Evolutionary conservation across 805 yeast genomes (phyloP).

Genomic region (Tetrapisispora namnaoensis): DNA sequence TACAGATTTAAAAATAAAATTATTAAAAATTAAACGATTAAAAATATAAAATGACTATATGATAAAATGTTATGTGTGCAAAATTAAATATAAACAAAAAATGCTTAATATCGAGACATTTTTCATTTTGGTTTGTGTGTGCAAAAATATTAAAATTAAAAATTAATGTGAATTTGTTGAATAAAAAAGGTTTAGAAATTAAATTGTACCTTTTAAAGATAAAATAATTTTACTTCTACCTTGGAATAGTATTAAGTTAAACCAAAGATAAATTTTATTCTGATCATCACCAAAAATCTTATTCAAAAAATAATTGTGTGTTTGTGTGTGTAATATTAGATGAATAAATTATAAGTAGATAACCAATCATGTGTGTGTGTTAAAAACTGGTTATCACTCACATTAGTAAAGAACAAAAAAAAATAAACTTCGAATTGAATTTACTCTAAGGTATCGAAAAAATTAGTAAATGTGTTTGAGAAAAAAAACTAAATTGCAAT

Average conservation of each 20-base stretch:
- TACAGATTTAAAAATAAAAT: not conserved
- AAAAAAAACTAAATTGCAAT: not conserved
- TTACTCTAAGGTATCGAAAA: not conserved
- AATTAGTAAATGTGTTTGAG: conserved; percentile 1
- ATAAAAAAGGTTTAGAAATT: not conserved
- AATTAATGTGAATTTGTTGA: conserved; percentile 1
- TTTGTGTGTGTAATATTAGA: conserved; percentile 1
- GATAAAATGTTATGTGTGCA: conserved; percentile 5
- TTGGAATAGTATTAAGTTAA: not conserved
- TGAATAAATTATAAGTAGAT: not conserved
- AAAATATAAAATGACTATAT: conserved; percentile 6
- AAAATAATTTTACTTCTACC: not conserved
- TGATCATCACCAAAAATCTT: not conserved
- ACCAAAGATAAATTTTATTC: not conserved
- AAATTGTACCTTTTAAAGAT: not conserved
- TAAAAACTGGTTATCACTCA: not conserved
- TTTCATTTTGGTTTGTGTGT: conserved; percentile 1
- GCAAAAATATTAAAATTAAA: conserved; percentile 1
- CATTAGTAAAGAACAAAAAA: not conserved
- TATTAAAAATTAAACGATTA: conserved; percentile 5
- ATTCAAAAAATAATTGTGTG: not conserved
- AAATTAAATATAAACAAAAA: conserved; percentile 1
- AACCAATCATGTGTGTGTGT: conserved; percentile 3
- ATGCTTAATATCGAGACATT: not conserved
- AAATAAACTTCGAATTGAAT: not conserved